phyloP scores from a whole-genome alignment of 1,284 basidiomycete species.

The Malassezia nana region DNA sequence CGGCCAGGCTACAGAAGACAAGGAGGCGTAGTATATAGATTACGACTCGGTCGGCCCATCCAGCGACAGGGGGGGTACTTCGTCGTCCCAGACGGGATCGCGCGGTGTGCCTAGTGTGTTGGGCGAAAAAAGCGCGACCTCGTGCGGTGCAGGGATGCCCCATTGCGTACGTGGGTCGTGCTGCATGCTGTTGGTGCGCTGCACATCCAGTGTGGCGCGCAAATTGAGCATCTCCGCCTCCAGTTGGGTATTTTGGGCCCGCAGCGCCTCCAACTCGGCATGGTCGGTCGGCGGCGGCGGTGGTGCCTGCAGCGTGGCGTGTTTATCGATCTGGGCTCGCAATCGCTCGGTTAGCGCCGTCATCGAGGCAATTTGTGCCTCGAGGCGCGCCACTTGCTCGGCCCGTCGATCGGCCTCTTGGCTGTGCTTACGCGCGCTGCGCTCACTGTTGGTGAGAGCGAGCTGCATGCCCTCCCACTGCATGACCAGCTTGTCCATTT shows the following conservation, averaged over 20 bases:
- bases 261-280: slow-evolving; percentile 7
- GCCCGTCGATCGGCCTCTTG: not conserved
- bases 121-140: slow-evolving; percentile 7
- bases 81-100: not conserved
- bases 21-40: not conserved
- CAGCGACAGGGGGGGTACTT: slow-evolving; percentile 13
- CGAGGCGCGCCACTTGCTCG: not conserved
- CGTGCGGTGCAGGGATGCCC: not conserved
- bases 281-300: not conserved
- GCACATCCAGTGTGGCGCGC: not conserved
- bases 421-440: slow-evolving; percentile 6
- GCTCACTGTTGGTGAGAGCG: slow-evolving; percentile 30
- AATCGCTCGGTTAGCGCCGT: not conserved
- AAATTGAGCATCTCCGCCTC: slow-evolving; percentile 8
- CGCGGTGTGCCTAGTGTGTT: slow-evolving; percentile 9
- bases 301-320: not conserved
- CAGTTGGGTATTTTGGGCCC: slow-evolving; percentile 1
- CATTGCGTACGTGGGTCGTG: not conserved
- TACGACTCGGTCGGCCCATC: not conserved
- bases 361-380: not conserved
- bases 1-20: not conserved
- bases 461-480: slow-evolving; percentile 37
- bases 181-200: not conserved
- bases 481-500: slow-evolving; percentile 35
- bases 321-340: not conserved